Conservation (phyloP, 2,329 filamentous ascomycete genomes). For the Chalaropsis ovoidea region DNA sequence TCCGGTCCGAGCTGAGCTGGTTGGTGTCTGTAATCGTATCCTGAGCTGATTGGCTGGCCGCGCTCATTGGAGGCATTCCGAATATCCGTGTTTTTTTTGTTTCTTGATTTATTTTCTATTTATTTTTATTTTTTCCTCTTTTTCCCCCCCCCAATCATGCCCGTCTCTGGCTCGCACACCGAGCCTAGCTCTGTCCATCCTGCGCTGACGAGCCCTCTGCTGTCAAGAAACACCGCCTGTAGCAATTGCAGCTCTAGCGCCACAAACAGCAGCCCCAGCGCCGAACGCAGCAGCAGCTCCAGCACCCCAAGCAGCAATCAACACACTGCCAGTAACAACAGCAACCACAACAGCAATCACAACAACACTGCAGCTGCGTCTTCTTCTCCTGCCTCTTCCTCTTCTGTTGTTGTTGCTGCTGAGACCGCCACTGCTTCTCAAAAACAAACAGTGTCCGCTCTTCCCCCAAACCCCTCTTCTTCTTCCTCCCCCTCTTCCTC, state of each 20-base stretch:
- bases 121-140: constrained; percentile 21
- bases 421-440: constrained; percentile 25
- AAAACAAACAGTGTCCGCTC: constrained; percentile 27
- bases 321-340: constrained; percentile 25
- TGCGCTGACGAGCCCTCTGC: constrained; percentile 36
- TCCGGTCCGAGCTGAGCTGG: no score
- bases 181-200: constrained; percentile 39
- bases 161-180: constrained; percentile 10
- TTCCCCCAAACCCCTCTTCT: not conserved
- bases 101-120: not conserved
- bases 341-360: constrained; percentile 27
- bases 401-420: constrained; percentile 25
- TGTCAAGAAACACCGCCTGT: constrained; percentile 27
- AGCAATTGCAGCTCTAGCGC: constrained; percentile 28
- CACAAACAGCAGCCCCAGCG: constrained; percentile 26
- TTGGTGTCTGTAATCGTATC: not conserved
- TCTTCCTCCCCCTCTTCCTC: not conserved
- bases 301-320: constrained; percentile 28
- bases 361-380: constrained; percentile 16
- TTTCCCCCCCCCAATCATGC: constrained; percentile 15
- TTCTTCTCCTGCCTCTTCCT: constrained; percentile 26
- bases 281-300: constrained; percentile 26
- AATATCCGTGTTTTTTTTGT: not conserved
- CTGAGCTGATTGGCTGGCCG: constrained; percentile 11
- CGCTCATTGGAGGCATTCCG: constrained; percentile 8